Conservation (phyloP, 495 filamentous ascomycete species). For the Penicillium bovifimosum region DNA sequence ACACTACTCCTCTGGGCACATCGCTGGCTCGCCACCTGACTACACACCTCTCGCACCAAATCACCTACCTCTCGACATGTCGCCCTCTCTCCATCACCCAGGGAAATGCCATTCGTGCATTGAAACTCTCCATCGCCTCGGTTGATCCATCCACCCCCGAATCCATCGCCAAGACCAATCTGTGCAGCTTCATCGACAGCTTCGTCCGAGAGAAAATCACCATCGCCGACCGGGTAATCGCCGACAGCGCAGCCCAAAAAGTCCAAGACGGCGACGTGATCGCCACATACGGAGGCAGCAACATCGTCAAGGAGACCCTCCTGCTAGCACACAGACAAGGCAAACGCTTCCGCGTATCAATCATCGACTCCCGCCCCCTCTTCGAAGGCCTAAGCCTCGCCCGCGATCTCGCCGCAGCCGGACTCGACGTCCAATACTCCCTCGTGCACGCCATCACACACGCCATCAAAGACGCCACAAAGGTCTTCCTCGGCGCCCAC, state of each 20-base stretch:
- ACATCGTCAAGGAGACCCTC: slow-evolving; percentile 75
- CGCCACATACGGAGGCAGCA: slow-evolving; percentile 84
- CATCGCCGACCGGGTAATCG: slow-evolving; percentile 79
- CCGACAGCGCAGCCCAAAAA: slow-evolving; percentile 62
- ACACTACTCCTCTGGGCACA: slow-evolving; percentile 76
- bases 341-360: slow-evolving; percentile 72
- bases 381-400: slow-evolving; percentile 76
- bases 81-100: slow-evolving; percentile 88
- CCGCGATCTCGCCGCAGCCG: slow-evolving; percentile 56
- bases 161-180: slow-evolving; percentile 63
- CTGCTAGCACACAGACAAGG: slow-evolving; percentile 62
- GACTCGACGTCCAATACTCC: slow-evolving; percentile 73
- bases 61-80: slow-evolving; percentile 87
- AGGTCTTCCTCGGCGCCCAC: slow-evolving; percentile 82
- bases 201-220: slow-evolving; percentile 89
- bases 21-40: slow-evolving; percentile 87
- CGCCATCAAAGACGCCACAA: slow-evolving; percentile 66
- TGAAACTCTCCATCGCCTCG: slow-evolving; percentile 82
- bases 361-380: slow-evolving; percentile 77
- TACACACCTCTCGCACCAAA: slow-evolving; percentile 89
- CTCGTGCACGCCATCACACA: slow-evolving; percentile 69
- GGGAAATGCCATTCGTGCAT: slow-evolving; percentile 90
- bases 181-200: slow-evolving; percentile 76
- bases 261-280: slow-evolving; percentile 78
- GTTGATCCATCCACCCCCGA: slow-evolving; percentile 81